Percentiles rank a stretch among this genome's conserved stretches.
Evolutionary conservation across 1,284 basidiomycete genomes (phyloP).

Genomic region (Ceratobasidium sp.): DNA sequence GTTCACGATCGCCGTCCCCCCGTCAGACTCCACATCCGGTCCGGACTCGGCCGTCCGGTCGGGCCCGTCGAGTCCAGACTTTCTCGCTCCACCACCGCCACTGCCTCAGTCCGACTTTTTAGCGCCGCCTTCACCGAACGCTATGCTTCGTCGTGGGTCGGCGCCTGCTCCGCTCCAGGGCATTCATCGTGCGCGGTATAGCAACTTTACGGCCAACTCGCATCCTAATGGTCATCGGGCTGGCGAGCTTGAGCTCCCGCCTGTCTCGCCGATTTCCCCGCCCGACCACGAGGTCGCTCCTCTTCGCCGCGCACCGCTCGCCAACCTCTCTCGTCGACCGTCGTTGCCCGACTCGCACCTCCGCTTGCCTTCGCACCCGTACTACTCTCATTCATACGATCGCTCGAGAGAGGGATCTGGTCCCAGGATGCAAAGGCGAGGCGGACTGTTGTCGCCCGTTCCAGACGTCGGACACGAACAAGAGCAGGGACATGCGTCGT

Average conservation of each 20-base stretch:
- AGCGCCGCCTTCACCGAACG: conserved; percentile 17
- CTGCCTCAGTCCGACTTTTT: background rate
- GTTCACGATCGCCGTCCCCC: conserved; percentile 26
- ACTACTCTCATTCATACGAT: conserved; percentile 30
- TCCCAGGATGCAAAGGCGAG: conserved; percentile 34
- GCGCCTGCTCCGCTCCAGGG: conserved; percentile 39
- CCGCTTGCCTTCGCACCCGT: conserved; percentile 28
- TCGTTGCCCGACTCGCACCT: conserved; percentile 40
- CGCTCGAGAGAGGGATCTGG: background rate
- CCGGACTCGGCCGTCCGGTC: conserved; percentile 46
- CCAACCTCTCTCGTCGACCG: conserved; percentile 30
- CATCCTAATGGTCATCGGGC: no score
- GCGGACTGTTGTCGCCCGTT: conserved; percentile 31
- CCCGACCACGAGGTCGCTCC: conserved; percentile 39
- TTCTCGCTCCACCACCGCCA: background rate
- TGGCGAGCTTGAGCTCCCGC: conserved; percentile 15
- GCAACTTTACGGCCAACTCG: conserved; percentile 8
- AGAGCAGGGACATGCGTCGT: conserved; percentile 17
- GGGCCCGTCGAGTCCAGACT: conserved; percentile 19
- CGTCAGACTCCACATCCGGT: conserved; percentile 12
- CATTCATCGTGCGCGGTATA: conserved; percentile 42
- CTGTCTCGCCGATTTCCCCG: conserved; percentile 34
- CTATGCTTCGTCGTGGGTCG: conserved; percentile 38
- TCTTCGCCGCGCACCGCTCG: conserved; percentile 20
- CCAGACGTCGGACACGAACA: conserved; percentile 34